Evolutionary conservation across 208 protist genomes (phyloP).

Genomic region (Trypanosomatidae sp.): DNA sequence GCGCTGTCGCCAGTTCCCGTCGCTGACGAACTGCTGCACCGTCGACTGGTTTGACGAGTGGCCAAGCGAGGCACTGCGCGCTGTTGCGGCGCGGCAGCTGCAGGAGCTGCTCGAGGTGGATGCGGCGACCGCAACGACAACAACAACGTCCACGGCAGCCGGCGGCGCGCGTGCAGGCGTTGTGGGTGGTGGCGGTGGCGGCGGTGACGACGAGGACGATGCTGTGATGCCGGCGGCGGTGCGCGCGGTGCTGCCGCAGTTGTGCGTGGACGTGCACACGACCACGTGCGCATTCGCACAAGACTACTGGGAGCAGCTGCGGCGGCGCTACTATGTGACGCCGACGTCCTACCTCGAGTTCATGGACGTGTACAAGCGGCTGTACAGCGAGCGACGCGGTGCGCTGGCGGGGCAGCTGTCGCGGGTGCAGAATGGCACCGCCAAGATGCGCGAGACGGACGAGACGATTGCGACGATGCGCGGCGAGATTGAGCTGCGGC

Average conservation of each 20-base stretch:
- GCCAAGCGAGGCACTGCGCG: slow-evolving; percentile 89
- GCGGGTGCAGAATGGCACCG: slow-evolving; percentile 80
- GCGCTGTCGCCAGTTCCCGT: slow-evolving; percentile 94
- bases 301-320: slow-evolving; percentile 86
- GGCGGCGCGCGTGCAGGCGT: no score
- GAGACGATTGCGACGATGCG: slow-evolving; percentile 89
- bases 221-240: slow-evolving; percentile 24
- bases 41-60: slow-evolving; percentile 98
- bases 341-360: slow-evolving; percentile 94
- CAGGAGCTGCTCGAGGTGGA: slow-evolving; percentile 37
- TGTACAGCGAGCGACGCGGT: slow-evolving; percentile 68
- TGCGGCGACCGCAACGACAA: no score
- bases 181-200: no score
- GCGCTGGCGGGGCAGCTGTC: slow-evolving; percentile 80
- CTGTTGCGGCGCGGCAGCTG: slow-evolving; percentile 80
- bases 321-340: slow-evolving; percentile 91
- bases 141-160: no score
- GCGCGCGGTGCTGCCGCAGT: slow-evolving; percentile 38
- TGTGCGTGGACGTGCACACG: slow-evolving; percentile 86
- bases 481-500: slow-evolving; percentile 84
- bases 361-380: slow-evolving; percentile 87
- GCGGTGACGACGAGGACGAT: no score
- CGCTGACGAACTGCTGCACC: slow-evolving; percentile 95
- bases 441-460: slow-evolving; percentile 89
- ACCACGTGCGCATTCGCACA: slow-evolving; percentile 52